Evolutionary conservation across 1,284 basidiomycete species (phyloP).

Genomic region (Ustilago xerochloae): DNA sequence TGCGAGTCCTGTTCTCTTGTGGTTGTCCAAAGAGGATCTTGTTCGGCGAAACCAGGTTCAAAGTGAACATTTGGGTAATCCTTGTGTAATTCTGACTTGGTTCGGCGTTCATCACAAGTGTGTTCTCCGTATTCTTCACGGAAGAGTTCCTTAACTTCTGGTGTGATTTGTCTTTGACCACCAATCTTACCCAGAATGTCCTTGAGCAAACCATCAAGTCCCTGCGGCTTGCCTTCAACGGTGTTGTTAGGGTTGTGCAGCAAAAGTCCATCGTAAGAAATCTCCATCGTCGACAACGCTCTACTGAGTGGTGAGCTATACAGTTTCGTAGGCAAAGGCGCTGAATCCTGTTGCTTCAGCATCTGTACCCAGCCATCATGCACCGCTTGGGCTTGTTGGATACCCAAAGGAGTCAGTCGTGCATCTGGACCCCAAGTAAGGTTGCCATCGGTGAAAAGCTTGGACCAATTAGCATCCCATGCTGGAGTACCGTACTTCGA

Average conservation of each 20-base stretch:
- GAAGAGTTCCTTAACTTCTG: conserved; percentile 36
- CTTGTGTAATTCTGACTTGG: conserved; percentile 17
- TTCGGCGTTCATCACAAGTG: conserved; percentile 48
- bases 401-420: conserved; percentile 34
- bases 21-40: conserved; percentile 33
- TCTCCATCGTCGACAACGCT: conserved; percentile 39
- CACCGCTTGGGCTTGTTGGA: conserved; percentile 49
- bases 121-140: conserved; percentile 50
- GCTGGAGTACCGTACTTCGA: conserved; percentile 40
- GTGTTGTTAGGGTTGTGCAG: conserved; percentile 21
- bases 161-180: not conserved
- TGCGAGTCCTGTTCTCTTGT: conserved; percentile 23
- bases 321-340: conserved; percentile 36
- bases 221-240: too few relatives aligned
- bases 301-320: conserved; percentile 40
- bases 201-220: not conserved
- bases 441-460: conserved; percentile 35
- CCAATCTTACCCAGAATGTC: conserved; percentile 1
- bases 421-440: conserved; percentile 53
- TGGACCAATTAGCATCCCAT: conserved; percentile 48
- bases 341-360: conserved; percentile 22
- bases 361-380: conserved; percentile 35
- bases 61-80: conserved; percentile 41
- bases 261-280: conserved; percentile 37
- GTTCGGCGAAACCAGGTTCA: conserved; percentile 24